Conservation (phyloP, 805 yeast genomes). For the Saitoella complicata region DNA sequence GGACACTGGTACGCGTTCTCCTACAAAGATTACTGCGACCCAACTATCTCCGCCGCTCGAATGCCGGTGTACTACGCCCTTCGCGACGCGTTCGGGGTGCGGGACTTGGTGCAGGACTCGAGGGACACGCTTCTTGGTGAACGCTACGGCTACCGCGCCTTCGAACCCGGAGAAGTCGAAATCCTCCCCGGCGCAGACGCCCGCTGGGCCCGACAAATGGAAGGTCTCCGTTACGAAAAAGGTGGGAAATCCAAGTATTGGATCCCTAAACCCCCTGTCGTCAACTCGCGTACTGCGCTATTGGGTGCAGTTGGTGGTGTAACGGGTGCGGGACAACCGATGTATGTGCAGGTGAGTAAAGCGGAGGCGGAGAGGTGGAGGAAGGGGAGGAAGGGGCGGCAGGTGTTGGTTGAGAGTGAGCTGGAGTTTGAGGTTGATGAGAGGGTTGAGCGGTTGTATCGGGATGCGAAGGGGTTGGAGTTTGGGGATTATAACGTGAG, state of each 20-base stretch:
- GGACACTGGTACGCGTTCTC: conserved; percentile 84
- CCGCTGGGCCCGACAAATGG: conserved; percentile 51
- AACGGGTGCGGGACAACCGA: background rate
- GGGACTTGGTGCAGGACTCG: conserved; percentile 71
- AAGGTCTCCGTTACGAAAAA: conserved; percentile 66
- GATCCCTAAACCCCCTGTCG: conserved; percentile 28
- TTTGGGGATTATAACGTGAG: conserved; percentile 26
- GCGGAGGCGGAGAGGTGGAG: background rate
- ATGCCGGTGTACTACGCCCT: conserved; percentile 46
- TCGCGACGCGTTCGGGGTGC: conserved; percentile 57
- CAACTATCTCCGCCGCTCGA: conserved; percentile 54
- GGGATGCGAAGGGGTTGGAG: conserved; percentile 18
- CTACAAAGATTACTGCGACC: conserved; percentile 50
- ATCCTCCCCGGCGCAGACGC: conserved; percentile 54
- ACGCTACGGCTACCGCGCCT: conserved; percentile 61
- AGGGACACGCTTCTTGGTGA: conserved; percentile 51
- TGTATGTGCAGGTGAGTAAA: background rate
- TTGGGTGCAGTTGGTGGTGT: background rate
- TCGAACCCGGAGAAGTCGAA: conserved; percentile 65
- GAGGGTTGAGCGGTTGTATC: conserved; percentile 21
- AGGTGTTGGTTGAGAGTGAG: background rate
- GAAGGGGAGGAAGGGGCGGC: background rate
- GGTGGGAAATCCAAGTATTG: conserved; percentile 75
- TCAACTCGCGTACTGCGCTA: conserved; percentile 1
- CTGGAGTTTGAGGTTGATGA: conserved; percentile 9